Evolutionary conservation across 2,329 filamentous ascomycete genomes (phyloP), one percentile per base, ranked within the genome.

Genomic region (Claviceps capensis): DNA sequence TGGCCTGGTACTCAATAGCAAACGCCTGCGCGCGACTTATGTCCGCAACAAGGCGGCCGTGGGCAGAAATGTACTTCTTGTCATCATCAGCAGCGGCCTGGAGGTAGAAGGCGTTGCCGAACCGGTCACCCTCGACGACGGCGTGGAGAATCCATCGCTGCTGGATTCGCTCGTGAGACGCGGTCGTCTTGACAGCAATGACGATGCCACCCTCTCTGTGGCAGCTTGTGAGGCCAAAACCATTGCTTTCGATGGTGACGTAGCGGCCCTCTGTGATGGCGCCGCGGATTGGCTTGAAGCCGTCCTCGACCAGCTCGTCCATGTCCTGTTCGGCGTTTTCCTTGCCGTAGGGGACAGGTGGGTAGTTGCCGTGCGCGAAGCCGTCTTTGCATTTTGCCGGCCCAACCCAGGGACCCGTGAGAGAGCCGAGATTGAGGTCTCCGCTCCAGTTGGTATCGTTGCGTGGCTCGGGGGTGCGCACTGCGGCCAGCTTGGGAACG

Each of bases 281-380:
- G 4, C 76, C 76, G 6, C 75, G 65, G 16, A 74, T 67, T 42
- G 66, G 60, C 62, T 79, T 79, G 66, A 70, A 77, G 3, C 76
- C 76, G 42, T 75, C 64, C 58, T 79, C 76, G 49, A 67, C 65
- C 3, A 66, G 79, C 67, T 94, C 87, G 73, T 93, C 93, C 60
- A 95, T 84, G 67, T 94, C 86, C 71, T 94, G 76, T 62, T 94
- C 93, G 58, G 82, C 82, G 22, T 58, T 58, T 17, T 42, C 23
- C 6, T 17, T 22, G 9, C 56, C 56, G 23, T 55, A 58, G 9
- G 56, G 56, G 11, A 58, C 38, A 0, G 48, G 42, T 1, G 56
- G 56, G 4, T 52, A 45, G 47, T 52, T 49, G 73, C 57, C 55
- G 54, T 72, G 42, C n/a, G 36, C 63, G 23, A 59, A 69, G 36